Evolutionary conservation across 75 land plant species (phyloP), one percentile per base, ranked within the genome.

Genomic region (Adiantum capillusveneris): DNA sequence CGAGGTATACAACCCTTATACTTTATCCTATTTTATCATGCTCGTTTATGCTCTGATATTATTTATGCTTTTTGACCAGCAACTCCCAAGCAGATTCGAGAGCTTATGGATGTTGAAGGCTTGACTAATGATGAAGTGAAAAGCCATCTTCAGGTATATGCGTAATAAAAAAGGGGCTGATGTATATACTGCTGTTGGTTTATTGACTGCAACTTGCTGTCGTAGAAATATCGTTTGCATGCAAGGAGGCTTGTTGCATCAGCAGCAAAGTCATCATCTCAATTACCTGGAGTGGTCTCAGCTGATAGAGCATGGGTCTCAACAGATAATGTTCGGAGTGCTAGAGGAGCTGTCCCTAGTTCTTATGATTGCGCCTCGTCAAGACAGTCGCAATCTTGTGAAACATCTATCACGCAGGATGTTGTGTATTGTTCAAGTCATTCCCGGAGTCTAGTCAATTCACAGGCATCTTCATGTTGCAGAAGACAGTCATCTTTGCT

Each of bases 41-140:
- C 43, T 14, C 9, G 14, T 9, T 41, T 14, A 41, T 46, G 18
- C 22, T 21, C 3, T 14, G 14, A 6, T 21, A 6, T 46, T 46
- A 21, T 21, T 46, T 46, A 3, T 6, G 50, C 13, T 46, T 6
- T 46, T 46, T 46, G 22, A 2, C 50, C 50, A 21, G 89, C 94
- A 0, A 88, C 94, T 20, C 94, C 94, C 6, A 88, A 88, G 62
- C 89, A 82, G 63, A 88, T 88, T n/a, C 66, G 83, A 29, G 86
- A 88, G 61, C 53, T 82, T 21, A 88, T 88, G 94, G 78, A 85
- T 44, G 86, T 88, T 1, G 94, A 88, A 49, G 94, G 94, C 1
- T 83, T 88, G 44, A 88, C 89, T 0, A 85, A 82, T 46, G 94
- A 88, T 59, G 89, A 85, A 77, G 86, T 88, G 29, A 88, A 88